Evolutionary conservation across 2,329 filamentous ascomycete genomes (phyloP).

Genomic region (Rhynchosporium agropyri): DNA sequence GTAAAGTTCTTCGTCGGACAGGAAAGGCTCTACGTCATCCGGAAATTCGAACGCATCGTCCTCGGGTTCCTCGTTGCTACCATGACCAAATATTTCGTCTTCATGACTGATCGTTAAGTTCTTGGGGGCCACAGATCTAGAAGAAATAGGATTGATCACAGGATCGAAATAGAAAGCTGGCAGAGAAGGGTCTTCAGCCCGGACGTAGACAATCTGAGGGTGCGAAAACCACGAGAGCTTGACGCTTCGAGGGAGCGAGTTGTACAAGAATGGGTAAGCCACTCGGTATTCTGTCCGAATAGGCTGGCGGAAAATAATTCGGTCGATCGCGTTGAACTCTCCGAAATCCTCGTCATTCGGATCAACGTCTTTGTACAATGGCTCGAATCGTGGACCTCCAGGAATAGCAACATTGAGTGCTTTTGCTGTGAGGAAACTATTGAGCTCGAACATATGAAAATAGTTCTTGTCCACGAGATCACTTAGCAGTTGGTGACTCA

Average conservation of each 20-base stretch:
- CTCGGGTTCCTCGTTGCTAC: slow-evolving; percentile 68
- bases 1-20: slow-evolving; percentile 85
- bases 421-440: slow-evolving; percentile 94
- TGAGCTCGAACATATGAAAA: slow-evolving; percentile 94
- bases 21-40: slow-evolving; percentile 78
- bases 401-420: slow-evolving; percentile 96
- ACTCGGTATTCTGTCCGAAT: slow-evolving; percentile 96
- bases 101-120: slow-evolving; percentile 92
- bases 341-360: slow-evolving; percentile 99
- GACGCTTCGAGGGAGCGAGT: slow-evolving; percentile 92
- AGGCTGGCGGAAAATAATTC: slow-evolving; percentile 95
- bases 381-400: slow-evolving; percentile 96
- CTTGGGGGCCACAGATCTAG: slow-evolving; percentile 88
- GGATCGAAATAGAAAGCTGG: slow-evolving; percentile 98
- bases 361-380: slow-evolving; percentile 97
- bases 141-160: slow-evolving; percentile 97
- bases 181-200: slow-evolving; percentile 82
- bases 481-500: slow-evolving; percentile 87
- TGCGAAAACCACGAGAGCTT: slow-evolving; percentile 92
- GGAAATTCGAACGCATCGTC: slow-evolving; percentile 88
- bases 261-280: slow-evolving; percentile 93
- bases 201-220: slow-evolving; percentile 89
- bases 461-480: slow-evolving; percentile 97
- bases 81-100: slow-evolving; percentile 86
- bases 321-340: slow-evolving; percentile 98